Evolutionary conservation across 371 early-diverging fungal species (phyloP), one percentile per base, ranked within the genome.

Genomic region (Mortierella sp.): DNA sequence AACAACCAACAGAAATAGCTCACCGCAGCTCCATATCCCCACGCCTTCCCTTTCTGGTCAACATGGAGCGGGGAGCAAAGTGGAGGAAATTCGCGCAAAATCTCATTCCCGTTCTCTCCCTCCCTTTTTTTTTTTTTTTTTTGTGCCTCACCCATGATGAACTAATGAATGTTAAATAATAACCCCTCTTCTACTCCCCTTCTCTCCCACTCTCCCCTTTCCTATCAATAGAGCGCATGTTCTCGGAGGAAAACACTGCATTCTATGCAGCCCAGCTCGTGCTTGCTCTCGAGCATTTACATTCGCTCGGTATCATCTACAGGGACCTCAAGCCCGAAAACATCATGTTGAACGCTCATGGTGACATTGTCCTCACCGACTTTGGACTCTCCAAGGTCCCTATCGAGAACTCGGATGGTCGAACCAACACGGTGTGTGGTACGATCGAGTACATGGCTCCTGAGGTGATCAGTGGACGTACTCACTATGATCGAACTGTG

Each of bases 371-470:
- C n/a, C 81, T 98, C 60, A 93, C 93, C 19, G 97, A 97, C 80
- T 96, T 97, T 86, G 96, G 97, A 0, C 88, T 98, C 9, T 95
- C 94, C 82, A 95, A 95, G 81, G 94, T 90, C 56, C 69, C 88
- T 50, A 72, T 93, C 15, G 95, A 87, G 82, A 89, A 84, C 82
- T 85, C 87, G 55, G 86, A 88, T 52, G 84, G 84, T 59, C 88
- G 86, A 67, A 95, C 97, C 19, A 93, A 91, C 76, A 97, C 97
- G 1, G 93, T 96, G 58, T 96, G 97, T 83, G 97, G 97, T 5
- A 96, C 97, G 19, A 92, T 94, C 12, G 95, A 96, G 74, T 95
- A 94, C 70, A 90, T 98, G 75, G 89, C 88, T 0, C 88, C 87
- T 23, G 97, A 96, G 75, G 87, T 97, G 7, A 87, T 98, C 56